Evolutionary conservation across 106 monocot species (phyloP), one percentile per base, ranked within the genome.

Genomic region (Vanilla planifolia): DNA sequence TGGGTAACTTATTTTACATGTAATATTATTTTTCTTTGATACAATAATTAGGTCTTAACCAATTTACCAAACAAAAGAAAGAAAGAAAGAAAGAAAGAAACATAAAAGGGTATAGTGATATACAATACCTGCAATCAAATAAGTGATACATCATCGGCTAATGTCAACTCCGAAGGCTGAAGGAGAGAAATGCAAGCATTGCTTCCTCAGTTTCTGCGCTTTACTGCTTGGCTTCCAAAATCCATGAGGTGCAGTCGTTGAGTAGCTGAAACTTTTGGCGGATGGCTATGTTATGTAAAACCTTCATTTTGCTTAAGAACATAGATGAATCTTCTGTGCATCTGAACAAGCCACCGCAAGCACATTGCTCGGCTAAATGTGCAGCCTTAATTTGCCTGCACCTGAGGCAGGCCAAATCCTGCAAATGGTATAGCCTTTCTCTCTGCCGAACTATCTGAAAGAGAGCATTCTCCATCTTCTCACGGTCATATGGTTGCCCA

Each of bases 391-490:
- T 67, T 57, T 81, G 87, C 39, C 76, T 75, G 64, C 96, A 96
- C 17, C 79, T 73, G 1, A 69, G 24, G 76, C 96, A 96, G n/a
- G 73, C 80, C 43, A 96, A 64, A 70, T 96, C 96, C 72, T 96
- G 96, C 66, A 96, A 67, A 67, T 96, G 96, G 66, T 87, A 91
- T 16, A 87, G 73, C 63, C 81, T 73, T 51, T 96, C 96, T 33
- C 96, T 73, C 69, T 96, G 96, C 11, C 96, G 75, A 37, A 88
- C 79, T 55, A 85, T 84, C 43, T 96, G 96, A 40, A 96, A 73
- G 17, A 96, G 79, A 1, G 91, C 60, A 41, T 84, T 96, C 60
- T 91, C 91, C 66, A 96, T 84, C 50, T 90, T 71, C 48, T 84
- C 87, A 13, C 79, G 75, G 40, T 84, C 50, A 74, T 96, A 96